Evolutionary conservation across 306 rosid species (phyloP).

Genomic region (Geum urbanum): DNA sequence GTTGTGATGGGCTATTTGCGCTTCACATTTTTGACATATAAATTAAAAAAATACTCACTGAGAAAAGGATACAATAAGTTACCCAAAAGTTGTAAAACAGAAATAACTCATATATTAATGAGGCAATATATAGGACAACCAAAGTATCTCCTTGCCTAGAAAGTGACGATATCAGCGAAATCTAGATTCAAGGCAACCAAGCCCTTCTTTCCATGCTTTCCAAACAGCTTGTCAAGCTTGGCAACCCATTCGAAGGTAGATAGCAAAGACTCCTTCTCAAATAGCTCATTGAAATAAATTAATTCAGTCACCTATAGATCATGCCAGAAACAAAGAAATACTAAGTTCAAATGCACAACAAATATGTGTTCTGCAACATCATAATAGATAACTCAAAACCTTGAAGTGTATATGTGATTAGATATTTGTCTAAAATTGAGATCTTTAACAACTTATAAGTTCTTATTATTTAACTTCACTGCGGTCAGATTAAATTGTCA

Average conservation of each 20-base stretch:
- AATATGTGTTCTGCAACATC: background rate
- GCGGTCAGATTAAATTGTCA: background rate
- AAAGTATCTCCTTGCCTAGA: slow-evolving; percentile 81
- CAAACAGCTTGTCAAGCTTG: slow-evolving; percentile 96
- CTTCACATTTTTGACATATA: slow-evolving; percentile 83
- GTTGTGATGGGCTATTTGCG: slow-evolving; percentile 91
- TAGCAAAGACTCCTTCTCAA: slow-evolving; percentile 88
- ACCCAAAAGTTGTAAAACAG: background rate
- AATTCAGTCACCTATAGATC: slow-evolving; percentile 55
- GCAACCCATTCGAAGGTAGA: slow-evolving; percentile 84
- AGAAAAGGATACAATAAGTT: background rate
- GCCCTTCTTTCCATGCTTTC: slow-evolving; percentile 99
- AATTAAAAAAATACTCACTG: slow-evolving; percentile 1
- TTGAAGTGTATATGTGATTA: background rate
- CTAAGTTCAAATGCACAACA: background rate
- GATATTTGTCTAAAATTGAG: background rate
- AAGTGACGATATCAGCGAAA: slow-evolving; percentile 70
- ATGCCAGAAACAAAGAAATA: background rate
- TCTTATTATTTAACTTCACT: background rate
- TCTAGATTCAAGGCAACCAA: slow-evolving; percentile 94
- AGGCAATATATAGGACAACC: background rate
- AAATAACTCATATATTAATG: background rate
- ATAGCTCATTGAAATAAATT: slow-evolving; percentile 73
- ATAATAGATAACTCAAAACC: background rate
- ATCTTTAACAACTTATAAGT: background rate